These are phyloP conservation scores for Capsicum rhomboideum DNA, from an alignment of 257 asterid species.

Conservation along the genomic window DNA sequence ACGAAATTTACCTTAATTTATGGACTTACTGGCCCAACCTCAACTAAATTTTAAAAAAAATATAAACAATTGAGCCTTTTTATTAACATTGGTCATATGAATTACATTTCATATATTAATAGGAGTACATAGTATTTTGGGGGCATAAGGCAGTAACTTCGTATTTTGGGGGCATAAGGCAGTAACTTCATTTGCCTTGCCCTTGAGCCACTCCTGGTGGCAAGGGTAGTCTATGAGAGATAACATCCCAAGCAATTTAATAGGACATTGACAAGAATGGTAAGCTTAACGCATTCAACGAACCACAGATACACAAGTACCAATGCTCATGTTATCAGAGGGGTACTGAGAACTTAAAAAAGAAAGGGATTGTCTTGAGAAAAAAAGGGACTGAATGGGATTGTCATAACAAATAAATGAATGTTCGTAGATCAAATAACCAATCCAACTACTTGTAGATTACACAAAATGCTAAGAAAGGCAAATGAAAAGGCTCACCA, in stretches of 20 bases:
- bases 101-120: background rate
- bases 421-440: background rate
- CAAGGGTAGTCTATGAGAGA: background rate
- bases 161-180: background rate
- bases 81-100: background rate
- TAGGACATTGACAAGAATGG: background rate
- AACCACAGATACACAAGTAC: background rate
- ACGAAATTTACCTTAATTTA: no score
- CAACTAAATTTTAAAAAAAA: no score
- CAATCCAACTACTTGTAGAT: background rate
- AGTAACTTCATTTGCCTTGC: background rate
- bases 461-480: conserved; percentile 1
- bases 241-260: background rate
- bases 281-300: background rate
- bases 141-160: background rate
- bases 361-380: background rate
- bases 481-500: conserved; percentile 53
- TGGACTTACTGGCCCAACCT: no score
- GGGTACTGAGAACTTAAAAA: background rate
- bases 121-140: background rate
- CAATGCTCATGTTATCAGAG: background rate
- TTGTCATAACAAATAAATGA: background rate
- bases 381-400: background rate
- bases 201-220: background rate
- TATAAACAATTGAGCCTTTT: no score